phyloP scores from a whole-genome alignment of 2,329 filamentous ascomycete genomes.

The Dactylellina haptotyla region DNA sequence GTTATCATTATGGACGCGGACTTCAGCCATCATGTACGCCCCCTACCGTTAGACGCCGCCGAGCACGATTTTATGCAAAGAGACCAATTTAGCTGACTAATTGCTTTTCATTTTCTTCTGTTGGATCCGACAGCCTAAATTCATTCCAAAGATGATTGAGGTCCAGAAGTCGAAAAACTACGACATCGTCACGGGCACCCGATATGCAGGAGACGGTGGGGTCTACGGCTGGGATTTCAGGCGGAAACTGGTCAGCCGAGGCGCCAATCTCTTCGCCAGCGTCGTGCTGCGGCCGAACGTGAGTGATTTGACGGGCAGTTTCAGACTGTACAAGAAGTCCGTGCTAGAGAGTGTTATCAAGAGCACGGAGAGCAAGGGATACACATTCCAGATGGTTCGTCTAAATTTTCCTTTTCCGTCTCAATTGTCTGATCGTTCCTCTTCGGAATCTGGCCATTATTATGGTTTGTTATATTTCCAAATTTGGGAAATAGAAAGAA shows the following conservation, averaged over 20 bases:
- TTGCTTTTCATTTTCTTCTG: background rate
- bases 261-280: conserved; percentile 94
- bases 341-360: conserved; percentile 90
- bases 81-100: background rate
- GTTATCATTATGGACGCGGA: conserved; percentile 99
- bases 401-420: conserved; percentile 7
- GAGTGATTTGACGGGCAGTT: conserved; percentile 93
- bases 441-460: too few species aligned
- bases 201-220: conserved; percentile 88
- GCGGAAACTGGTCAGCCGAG: conserved; percentile 78
- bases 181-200: conserved; percentile 96
- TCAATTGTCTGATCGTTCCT: too few species aligned
- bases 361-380: conserved; percentile 93
- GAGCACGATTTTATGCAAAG: background rate
- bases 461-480: too few species aligned
- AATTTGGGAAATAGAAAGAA: too few species aligned
- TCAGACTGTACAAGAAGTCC: conserved; percentile 90
- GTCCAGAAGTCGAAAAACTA: conserved; percentile 81
- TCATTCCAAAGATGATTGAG: conserved; percentile 92
- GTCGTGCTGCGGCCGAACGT: conserved; percentile 92
- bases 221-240: conserved; percentile 98
- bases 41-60: background rate
- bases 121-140: conserved; percentile 73
- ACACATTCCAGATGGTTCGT: conserved; percentile 90
- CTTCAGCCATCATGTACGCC: conserved; percentile 82